These are phyloP conservation scores for Scedosporium apiospermum DNA, from an alignment of 2,329 filamentous ascomycete species.

Conservation along the genomic window DNA sequence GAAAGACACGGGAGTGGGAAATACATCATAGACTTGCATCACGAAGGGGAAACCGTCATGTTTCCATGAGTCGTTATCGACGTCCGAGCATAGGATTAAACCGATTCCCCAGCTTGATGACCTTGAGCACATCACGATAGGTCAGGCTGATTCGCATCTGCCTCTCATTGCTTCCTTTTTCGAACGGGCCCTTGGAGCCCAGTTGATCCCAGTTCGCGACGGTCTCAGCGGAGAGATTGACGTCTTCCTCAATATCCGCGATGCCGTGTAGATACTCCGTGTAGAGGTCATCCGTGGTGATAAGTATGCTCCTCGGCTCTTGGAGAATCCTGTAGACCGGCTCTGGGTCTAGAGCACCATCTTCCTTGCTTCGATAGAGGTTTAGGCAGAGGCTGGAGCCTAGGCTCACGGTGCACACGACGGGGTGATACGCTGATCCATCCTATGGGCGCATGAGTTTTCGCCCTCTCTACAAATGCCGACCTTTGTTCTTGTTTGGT, in stretches of 20 bases:
- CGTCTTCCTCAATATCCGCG: constrained; percentile 54
- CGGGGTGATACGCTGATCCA: constrained; percentile 73
- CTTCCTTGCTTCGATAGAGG: constrained; percentile 55
- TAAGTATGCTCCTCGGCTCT: constrained; percentile 71
- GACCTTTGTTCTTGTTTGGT: neutral
- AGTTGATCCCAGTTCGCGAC: constrained; percentile 67
- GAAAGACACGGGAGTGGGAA: too few species aligned
- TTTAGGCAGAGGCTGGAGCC: constrained; percentile 71
- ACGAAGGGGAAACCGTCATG: neutral
- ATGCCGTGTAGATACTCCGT: constrained; percentile 68
- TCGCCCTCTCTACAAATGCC: neutral
- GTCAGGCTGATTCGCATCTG: constrained; percentile 62
- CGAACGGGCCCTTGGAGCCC: constrained; percentile 34
- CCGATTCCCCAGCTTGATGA: constrained; percentile 63
- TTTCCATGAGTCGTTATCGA: constrained; percentile 15
- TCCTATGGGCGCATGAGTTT: constrained; percentile 40
- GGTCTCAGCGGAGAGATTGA: constrained; percentile 48
- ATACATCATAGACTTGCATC: too few species aligned
- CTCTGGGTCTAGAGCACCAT: constrained; percentile 43
- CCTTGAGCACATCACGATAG: constrained; percentile 77
- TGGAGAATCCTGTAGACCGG: constrained; percentile 59
- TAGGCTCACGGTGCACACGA: constrained; percentile 86
- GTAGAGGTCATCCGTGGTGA: constrained; percentile 62
- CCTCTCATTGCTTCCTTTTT: constrained; percentile 46
- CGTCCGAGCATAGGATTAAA: constrained; percentile 40